These are phyloP conservation scores for Arabidopsis suecica DNA, from an alignment of 345 rosid genomes.

Conservation along the genomic window DNA sequence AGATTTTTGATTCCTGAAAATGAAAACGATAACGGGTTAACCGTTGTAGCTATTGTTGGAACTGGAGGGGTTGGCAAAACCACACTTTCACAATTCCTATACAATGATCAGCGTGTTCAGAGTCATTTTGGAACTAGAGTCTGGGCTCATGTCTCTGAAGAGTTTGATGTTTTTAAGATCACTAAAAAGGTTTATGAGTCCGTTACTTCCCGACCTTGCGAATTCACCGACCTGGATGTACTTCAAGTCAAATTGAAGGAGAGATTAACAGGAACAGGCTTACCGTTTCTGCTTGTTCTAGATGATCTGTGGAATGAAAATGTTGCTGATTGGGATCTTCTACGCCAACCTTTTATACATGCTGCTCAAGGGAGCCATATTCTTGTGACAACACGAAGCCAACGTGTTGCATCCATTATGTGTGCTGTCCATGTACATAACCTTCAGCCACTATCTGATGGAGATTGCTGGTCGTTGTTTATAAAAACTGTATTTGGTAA, in stretches of 20 bases:
- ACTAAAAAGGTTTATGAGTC: constrained; percentile 48
- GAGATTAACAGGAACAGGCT: constrained; percentile 21
- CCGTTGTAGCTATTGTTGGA: constrained; percentile 48
- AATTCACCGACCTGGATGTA: constrained; percentile 44
- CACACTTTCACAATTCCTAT: constrained; percentile 50
- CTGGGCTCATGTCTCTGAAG: constrained; percentile 55
- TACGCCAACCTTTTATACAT: constrained; percentile 40
- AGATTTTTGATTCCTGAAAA: constrained; percentile 42
- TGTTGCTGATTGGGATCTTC: constrained; percentile 40
- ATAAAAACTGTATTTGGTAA: constrained; percentile 37
- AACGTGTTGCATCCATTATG: constrained; percentile 43
- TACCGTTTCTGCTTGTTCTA: constrained; percentile 46
- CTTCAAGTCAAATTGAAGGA: constrained; percentile 49
- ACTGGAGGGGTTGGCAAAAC: constrained; percentile 54
- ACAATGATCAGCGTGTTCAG: constrained; percentile 39
- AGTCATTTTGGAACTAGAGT: constrained; percentile 33
- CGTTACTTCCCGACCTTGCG: constrained; percentile 37
- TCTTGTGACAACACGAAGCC: constrained; percentile 50
- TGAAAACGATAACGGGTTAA: not conserved
- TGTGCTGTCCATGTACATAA: constrained; percentile 32
- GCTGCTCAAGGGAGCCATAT: constrained; percentile 48
- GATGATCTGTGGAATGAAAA: constrained; percentile 55
- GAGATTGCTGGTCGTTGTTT: constrained; percentile 48
- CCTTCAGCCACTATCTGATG: constrained; percentile 45
- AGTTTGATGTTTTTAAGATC: constrained; percentile 49